Evolutionary conservation across 2,329 filamentous ascomycete species (phyloP).

Genomic region (Xylaria arbuscula): DNA sequence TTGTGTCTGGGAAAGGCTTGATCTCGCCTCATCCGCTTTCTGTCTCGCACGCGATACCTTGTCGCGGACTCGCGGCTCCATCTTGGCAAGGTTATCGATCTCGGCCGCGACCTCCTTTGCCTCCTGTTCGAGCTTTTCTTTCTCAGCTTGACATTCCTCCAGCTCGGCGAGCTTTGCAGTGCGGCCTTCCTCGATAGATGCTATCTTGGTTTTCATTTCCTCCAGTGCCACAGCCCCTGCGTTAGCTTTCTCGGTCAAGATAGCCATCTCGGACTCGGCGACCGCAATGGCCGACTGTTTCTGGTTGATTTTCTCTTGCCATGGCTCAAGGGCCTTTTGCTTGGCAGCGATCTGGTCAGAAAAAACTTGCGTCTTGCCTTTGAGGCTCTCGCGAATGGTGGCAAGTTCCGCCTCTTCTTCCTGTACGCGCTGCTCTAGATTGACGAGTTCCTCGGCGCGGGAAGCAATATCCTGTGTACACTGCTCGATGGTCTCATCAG

Average conservation of each 20-base stretch:
- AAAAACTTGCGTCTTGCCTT: conserved; percentile 94
- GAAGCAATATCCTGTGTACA: conserved; percentile 82
- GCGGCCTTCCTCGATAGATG: conserved; percentile 76
- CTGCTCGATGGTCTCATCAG: conserved; percentile 80
- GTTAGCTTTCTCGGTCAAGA: conserved; percentile 88
- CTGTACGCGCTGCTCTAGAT: conserved; percentile 80
- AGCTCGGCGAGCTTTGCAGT: conserved; percentile 78
- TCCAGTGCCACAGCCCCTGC: conserved; percentile 85
- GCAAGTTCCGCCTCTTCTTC: conserved; percentile 84
- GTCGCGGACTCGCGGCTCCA: conserved; percentile 83
- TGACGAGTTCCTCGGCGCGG: conserved; percentile 76
- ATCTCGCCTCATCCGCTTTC: conserved; percentile 94
- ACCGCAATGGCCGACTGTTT: conserved; percentile 95
- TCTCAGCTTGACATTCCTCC: conserved; percentile 78
- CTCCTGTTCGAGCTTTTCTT: conserved; percentile 78
- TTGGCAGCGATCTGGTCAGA: conserved; percentile 92
- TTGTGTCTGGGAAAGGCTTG: conserved; percentile 88
- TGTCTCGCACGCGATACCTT: conserved; percentile 91
- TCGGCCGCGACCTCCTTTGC: conserved; percentile 77
- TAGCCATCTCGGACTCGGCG: conserved; percentile 92
- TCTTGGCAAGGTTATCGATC: conserved; percentile 75
- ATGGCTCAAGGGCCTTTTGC: conserved; percentile 94
- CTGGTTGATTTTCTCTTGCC: conserved; percentile 96
- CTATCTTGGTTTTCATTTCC: conserved; percentile 84
- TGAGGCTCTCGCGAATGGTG: conserved; percentile 85